Conservation (phyloP, 1,284 basidiomycete species). For the Ceraceosorus guamensis region DNA sequence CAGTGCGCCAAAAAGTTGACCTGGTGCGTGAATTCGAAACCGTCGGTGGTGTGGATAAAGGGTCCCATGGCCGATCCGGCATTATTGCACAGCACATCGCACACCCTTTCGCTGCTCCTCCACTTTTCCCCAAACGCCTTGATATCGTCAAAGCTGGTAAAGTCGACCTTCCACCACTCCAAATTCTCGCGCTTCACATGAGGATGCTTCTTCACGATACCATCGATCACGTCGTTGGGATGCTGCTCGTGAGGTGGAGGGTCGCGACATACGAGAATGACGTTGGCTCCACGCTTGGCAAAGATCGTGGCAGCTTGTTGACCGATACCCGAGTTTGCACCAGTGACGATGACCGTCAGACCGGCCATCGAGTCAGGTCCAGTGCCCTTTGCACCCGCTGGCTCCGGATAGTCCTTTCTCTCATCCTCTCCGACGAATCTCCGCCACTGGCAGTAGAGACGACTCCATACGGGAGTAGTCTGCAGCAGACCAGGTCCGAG, state of each 20-base stretch:
- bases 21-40: conserved; percentile 25
- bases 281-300: conserved; percentile 23
- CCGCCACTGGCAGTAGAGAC: conserved; percentile 9
- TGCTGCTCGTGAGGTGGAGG: conserved; percentile 31
- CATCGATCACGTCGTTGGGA: conserved; percentile 24
- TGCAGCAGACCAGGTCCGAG: conserved; percentile 27
- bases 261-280: conserved; percentile 33
- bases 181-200: conserved; percentile 12
- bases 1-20: conserved; percentile 33
- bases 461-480: conserved; percentile 19
- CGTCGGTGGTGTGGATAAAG: conserved; percentile 23
- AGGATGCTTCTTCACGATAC: conserved; percentile 9
- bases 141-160: conserved; percentile 20
- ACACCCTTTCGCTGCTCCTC: conserved; percentile 13
- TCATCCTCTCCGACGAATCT: conserved; percentile 13
- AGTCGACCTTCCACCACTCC: conserved; percentile 38
- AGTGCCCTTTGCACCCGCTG: conserved; percentile 17
- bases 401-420: conserved; percentile 7
- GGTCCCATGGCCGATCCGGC: conserved; percentile 18
- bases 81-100: conserved; percentile 24
- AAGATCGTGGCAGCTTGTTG: conserved; percentile 27
- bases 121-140: conserved; percentile 21
- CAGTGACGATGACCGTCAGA: conserved; percentile 34
- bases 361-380: too few species aligned
- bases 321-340: conserved; percentile 33